Evolutionary conservation across 1,284 basidiomycete genomes (phyloP).

Genomic region (Cryptococcus sp.): DNA sequence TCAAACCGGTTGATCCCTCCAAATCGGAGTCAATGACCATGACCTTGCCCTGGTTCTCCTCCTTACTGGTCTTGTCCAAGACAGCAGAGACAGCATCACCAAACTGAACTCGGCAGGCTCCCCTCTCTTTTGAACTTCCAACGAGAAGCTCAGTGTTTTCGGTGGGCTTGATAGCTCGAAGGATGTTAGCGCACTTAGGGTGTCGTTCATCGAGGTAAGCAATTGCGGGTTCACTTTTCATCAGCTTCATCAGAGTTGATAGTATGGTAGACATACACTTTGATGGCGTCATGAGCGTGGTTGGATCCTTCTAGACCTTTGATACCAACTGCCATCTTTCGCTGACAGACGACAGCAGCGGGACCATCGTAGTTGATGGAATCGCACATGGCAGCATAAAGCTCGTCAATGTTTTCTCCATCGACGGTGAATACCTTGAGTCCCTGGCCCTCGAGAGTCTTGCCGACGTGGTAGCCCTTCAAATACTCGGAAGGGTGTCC

Average conservation of each 20-base stretch:
- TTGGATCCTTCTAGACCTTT: conserved; percentile 68
- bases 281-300: conserved; percentile 75
- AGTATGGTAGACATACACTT: conserved; percentile 15
- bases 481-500: conserved; percentile 79
- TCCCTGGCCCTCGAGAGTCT: conserved; percentile 73
- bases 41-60: conserved; percentile 70
- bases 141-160: conserved; percentile 58
- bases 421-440: conserved; percentile 42
- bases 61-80: conserved; percentile 66
- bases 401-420: conserved; percentile 70
- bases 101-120: conserved; percentile 73
- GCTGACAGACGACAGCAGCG: conserved; percentile 70
- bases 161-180: conserved; percentile 62
- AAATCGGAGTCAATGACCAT: conserved; percentile 83
- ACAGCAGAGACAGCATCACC: conserved; percentile 75
- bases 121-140: conserved; percentile 66
- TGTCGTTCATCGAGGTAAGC: conserved; percentile 65
- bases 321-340: conserved; percentile 73
- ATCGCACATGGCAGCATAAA: conserved; percentile 63
- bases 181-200: conserved; percentile 55
- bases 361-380: conserved; percentile 64
- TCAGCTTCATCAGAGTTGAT: neutral
- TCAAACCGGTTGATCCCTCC: conserved; percentile 79
- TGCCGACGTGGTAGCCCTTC: conserved; percentile 64
- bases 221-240: conserved; percentile 61